Base-by-base conservation (phyloP, 2,329 filamentous ascomycete species). In the Ilyonectria mors-panacis region DNA sequence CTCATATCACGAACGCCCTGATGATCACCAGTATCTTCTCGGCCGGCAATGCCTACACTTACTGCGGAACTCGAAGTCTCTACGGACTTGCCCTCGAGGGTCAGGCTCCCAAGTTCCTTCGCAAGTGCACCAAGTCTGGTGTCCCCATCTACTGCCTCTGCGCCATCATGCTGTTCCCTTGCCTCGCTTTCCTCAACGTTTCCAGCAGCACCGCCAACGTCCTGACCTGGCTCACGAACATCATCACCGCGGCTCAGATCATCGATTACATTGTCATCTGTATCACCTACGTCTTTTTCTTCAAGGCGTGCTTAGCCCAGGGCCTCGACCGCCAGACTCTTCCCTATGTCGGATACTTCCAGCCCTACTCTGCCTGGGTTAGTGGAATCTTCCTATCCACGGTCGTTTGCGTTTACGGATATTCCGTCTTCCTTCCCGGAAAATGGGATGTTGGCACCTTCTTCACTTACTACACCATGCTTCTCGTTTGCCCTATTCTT, bases 211-310 rank as follows among this genome's bases (percentile, higher is more conserved):
- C 85, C 0, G 79, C 82, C 9, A 75, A 81, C 51, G 85, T 85
- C 3, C 80, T 89, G 21, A 85, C 74, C 50, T 89, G 85, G 85
- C 79, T 90, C 58, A 80, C 85, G 67, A 86, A 83, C 68, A 79
- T 90, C 15, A 84, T 88, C 71, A 89, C 86, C 2, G 87, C 85
- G 6, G 86, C 84, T 33, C 84, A 85, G 48, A 84, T 89, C 70
- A 89, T 91, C 75, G 87, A 89, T 79, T 91, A 88, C 77, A 85
- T 91, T 67, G 83, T 86, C 76, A 84, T 84, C 70, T 78, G 79
- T 63, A 70, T 83, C 57, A 83, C 82, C n/a, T 87, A 83, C 73
- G 71, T 84, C 44, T 79, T 81, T 63, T 85, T 83, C 74, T 81
- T 85, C 76, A 83, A 84, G 33, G 89, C 88, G 39, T 83, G 85